Evolutionary conservation across 2,329 filamentous ascomycete species (phyloP).

Genomic region (Fusarium equiseti): DNA sequence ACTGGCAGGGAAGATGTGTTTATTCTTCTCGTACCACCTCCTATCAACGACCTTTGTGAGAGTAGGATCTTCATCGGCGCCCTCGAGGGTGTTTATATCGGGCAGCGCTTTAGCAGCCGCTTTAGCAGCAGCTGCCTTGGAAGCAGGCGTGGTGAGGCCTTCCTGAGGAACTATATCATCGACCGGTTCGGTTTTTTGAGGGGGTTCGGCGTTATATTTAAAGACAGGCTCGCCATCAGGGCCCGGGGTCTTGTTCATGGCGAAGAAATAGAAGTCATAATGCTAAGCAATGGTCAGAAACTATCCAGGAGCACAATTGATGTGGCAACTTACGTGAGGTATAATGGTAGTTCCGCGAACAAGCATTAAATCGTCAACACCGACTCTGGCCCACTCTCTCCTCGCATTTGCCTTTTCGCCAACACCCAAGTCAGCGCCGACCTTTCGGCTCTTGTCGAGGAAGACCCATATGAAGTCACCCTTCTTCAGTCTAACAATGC

Average conservation of each 20-base stretch:
- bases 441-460: slow-evolving; percentile 89
- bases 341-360: slow-evolving; percentile 92
- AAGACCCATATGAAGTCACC: slow-evolving; percentile 95
- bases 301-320: slow-evolving; percentile 2
- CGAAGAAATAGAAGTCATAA: slow-evolving; percentile 97
- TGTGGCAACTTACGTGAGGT: slow-evolving; percentile 79
- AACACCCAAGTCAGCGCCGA: slow-evolving; percentile 85
- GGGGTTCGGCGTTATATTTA: slow-evolving; percentile 72
- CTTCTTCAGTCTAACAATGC: slow-evolving; percentile 88
- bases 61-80: slow-evolving; percentile 79
- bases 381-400: slow-evolving; percentile 91
- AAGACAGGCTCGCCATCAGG: slow-evolving; percentile 82
- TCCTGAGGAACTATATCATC: slow-evolving; percentile 10
- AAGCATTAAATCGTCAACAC: slow-evolving; percentile 95
- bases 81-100: slow-evolving; percentile 74
- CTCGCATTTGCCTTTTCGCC: slow-evolving; percentile 74
- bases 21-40: slow-evolving; percentile 96
- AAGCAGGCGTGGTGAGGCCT: slow-evolving; percentile 49
- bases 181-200: slow-evolving; percentile 51
- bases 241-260: slow-evolving; percentile 85
- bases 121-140: slow-evolving; percentile 54
- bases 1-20: slow-evolving; percentile 97
- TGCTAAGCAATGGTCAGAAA: slow-evolving; percentile 69
- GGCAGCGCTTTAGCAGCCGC: slow-evolving; percentile 56
- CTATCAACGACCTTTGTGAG: slow-evolving; percentile 95